Base-by-base conservation (phyloP, 441 rosid genomes). In the Corymbia citriodora region DNA sequence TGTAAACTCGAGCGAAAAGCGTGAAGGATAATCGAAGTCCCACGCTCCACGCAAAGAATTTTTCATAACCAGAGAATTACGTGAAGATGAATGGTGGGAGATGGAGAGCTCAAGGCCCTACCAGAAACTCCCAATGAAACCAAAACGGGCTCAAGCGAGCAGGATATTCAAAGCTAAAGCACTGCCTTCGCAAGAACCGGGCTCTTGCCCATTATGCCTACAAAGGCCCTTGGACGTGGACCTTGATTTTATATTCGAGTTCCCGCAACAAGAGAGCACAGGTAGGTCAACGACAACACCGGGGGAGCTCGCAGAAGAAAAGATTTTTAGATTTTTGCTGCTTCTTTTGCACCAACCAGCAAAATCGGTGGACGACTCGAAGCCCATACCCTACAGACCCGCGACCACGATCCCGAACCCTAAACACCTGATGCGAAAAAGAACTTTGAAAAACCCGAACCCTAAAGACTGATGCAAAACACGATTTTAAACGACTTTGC, bases 251-350 rank as follows among this genome's bases (percentile, higher is more conserved):
- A n/a, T 15, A n/a, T n/a, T 8, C 40, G 74, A 31, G 40, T 68
- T 31, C 3, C 18, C 36, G 19, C 74, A 16, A 68, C 21, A 4
- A 15, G 8, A 8, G 15, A 2, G 40, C 74, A n/a, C 0, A 5
- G 21, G 40, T 4, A 31, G 74, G 15, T n/a, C 74, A 4, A n/a
- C 15, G 40, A 15, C 74, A n/a, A n/a, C 2, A 0, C 0, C 74
- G 40, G 40, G 19, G 15, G 40, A 8, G 40, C 74, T 8, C 74
- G 1, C 40, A 16, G 36, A 31, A 16, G 40, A 2, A 29, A 40
- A 3, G 2, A 5, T 45, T 2, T 11, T 2, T 27, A 4, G 2
- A 23, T 0, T 36, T 3, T 16, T 1, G 50, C 87, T n/a, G 19
- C 74, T 15, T 40, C 6, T 19, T 17, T 53, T 54, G 55, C 55